Evolutionary conservation across 306 rosid genomes (phyloP).

Genomic region (Malus asiatica): DNA sequence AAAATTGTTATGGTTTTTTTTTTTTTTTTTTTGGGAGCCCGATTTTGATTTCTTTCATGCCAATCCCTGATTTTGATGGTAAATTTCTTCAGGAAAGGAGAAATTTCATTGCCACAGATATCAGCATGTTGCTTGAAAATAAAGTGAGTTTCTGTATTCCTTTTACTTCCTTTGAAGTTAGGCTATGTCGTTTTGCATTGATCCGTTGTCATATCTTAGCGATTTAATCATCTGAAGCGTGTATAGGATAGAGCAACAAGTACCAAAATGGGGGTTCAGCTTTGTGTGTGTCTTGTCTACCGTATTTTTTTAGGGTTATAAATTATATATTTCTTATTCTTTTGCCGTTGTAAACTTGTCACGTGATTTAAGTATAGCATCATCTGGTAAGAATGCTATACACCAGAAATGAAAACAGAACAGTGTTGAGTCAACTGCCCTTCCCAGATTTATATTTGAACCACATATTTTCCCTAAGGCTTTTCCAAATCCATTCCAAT

Average conservation of each 20-base stretch:
- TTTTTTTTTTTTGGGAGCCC: neutral
- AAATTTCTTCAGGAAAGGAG: slow-evolving; percentile 71
- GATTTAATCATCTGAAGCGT: slow-evolving; percentile 4
- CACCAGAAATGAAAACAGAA: neutral
- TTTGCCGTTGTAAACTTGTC: neutral
- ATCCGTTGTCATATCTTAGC: neutral
- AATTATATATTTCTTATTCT: neutral
- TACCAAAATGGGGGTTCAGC: neutral
- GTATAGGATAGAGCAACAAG: neutral
- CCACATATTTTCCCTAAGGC: neutral
- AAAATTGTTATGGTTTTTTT: neutral
- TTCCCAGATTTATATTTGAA: neutral
- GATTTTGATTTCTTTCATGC: slow-evolving; percentile 11
- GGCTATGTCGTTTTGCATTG: neutral
- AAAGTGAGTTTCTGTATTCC: slow-evolving; percentile 46
- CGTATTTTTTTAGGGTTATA: neutral
- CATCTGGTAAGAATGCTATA: neutral
- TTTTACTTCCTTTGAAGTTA: slow-evolving; percentile 16
- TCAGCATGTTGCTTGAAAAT: slow-evolving; percentile 78
- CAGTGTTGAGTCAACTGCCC: neutral
- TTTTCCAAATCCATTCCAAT: neutral
- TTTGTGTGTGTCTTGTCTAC: neutral
- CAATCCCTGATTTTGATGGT: slow-evolving; percentile 17
- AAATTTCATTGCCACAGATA: slow-evolving; percentile 79
- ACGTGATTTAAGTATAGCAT: neutral